Conservation (phyloP, 2,329 filamentous ascomycete genomes). For the Colletotrichum sp. region DNA sequence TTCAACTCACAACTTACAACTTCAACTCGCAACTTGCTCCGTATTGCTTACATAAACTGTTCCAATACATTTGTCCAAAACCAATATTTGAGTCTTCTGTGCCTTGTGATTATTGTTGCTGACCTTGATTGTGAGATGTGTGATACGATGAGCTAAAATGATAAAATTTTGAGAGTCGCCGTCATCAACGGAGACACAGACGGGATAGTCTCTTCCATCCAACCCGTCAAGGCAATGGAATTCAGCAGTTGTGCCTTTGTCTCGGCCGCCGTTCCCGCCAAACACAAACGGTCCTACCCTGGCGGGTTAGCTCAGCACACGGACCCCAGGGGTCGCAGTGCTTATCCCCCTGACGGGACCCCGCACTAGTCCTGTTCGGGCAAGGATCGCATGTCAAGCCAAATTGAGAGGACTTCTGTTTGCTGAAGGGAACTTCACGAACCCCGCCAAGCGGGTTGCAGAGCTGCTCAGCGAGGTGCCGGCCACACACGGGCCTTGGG, state of each 20-base stretch:
- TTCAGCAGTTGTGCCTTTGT: neutral
- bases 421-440: slow-evolving; percentile 11
- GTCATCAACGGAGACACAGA: neutral
- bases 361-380: slow-evolving; percentile 12
- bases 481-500: neutral
- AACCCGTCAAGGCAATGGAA: neutral
- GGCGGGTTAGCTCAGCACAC: neutral
- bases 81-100: neutral
- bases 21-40: neutral
- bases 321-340: neutral
- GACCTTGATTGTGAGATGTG: neutral
- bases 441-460: slow-evolving; percentile 3
- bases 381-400: neutral
- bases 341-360: neutral
- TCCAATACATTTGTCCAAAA: neutral
- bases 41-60: neutral
- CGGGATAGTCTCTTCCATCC: neutral
- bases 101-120: neutral
- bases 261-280: neutral
- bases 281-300: neutral
- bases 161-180: fast-evolving
- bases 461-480: neutral
- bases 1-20: neutral
- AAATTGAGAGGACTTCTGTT: slow-evolving; percentile 10
- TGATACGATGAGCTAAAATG: neutral